Percentiles rank a stretch among this genome's conserved stretches.
phyloP scores from a whole-genome alignment of 441 rosid species.

The Jatropha podagrica region DNA sequence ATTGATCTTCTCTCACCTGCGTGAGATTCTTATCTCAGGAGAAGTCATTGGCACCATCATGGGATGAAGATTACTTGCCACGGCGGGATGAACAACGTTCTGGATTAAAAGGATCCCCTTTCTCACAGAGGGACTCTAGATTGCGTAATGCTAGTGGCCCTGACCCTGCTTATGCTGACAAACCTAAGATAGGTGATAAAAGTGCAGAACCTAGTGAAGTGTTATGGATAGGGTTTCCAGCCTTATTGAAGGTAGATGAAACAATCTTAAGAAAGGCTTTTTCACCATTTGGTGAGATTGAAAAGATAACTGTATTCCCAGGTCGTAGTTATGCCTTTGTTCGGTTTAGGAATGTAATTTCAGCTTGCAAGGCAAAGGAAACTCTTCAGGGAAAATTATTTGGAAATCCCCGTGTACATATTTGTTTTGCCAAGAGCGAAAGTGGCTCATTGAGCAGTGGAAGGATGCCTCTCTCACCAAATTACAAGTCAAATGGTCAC shows the following conservation, averaged over 20 bases:
- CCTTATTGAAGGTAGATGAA: slow-evolving; percentile 80
- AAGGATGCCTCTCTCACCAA: slow-evolving; percentile 64
- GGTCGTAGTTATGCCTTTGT: slow-evolving; percentile 99
- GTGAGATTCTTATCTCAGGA: slow-evolving; percentile 75
- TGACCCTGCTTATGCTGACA: slow-evolving; percentile 52
- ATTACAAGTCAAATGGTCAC: slow-evolving; percentile 44
- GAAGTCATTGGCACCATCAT: slow-evolving; percentile 58
- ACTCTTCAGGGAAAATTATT: slow-evolving; percentile 91
- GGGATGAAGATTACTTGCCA: slow-evolving; percentile 54
- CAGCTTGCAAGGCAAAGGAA: slow-evolving; percentile 92
- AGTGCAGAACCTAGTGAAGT: slow-evolving; percentile 88
- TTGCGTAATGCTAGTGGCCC: slow-evolving; percentile 63
- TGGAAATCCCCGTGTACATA: slow-evolving; percentile 94
- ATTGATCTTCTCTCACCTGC: slow-evolving; percentile 39
- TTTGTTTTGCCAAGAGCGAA: slow-evolving; percentile 88
- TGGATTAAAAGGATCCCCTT: slow-evolving; percentile 61
- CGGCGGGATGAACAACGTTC: slow-evolving; percentile 63
- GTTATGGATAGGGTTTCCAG: slow-evolving; percentile 93
- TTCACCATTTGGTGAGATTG: slow-evolving; percentile 87
- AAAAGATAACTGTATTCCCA: slow-evolving; percentile 79
- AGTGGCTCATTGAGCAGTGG: slow-evolving; percentile 59
- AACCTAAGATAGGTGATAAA: slow-evolving; percentile 58
- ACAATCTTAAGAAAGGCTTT: slow-evolving; percentile 69
- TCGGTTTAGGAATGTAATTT: slow-evolving; percentile 54
- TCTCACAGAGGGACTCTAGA: slow-evolving; percentile 67